Evolutionary conservation across 2,329 filamentous ascomycete genomes (phyloP).

Genomic region (Orbilia javanica): DNA sequence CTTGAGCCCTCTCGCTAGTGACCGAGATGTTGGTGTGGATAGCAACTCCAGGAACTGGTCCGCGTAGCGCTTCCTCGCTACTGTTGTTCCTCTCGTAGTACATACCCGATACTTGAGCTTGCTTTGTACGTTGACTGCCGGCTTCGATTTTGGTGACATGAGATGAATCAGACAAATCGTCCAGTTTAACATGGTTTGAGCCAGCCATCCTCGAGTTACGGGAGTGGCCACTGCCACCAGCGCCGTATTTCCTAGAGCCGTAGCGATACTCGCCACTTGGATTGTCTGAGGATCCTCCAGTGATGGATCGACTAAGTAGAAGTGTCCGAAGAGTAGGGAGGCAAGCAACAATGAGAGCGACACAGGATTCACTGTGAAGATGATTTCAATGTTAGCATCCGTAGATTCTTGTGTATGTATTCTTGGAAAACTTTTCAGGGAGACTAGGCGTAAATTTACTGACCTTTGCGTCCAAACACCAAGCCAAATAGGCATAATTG

Average conservation of each 20-base stretch:
- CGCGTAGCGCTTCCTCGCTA: conserved; percentile 52
- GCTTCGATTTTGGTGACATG: conserved; percentile 54
- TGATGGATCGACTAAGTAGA: conserved; percentile 35
- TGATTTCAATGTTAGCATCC: conserved; percentile 6
- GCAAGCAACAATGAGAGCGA: conserved; percentile 56
- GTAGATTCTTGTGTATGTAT: not conserved
- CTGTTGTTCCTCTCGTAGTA: conserved; percentile 54
- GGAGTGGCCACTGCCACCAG: conserved; percentile 38
- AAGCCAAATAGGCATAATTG: conserved; percentile 56
- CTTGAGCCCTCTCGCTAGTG: conserved; percentile 41
- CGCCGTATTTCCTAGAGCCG: conserved; percentile 46
- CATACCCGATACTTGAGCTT: conserved; percentile 43
- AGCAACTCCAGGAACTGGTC: conserved; percentile 39
- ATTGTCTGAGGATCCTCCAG: conserved; percentile 38
- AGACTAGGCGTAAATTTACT: not conserved
- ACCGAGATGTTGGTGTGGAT: conserved; percentile 56
- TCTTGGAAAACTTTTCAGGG: not conserved
- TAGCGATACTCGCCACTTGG: conserved; percentile 42
- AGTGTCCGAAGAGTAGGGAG: conserved; percentile 54
- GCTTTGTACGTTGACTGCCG: conserved; percentile 20
- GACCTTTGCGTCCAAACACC: conserved; percentile 57
- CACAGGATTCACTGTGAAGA: conserved; percentile 40
- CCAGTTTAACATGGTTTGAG: conserved; percentile 46
- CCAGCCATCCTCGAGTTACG: conserved; percentile 35
- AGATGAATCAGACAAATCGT: conserved; percentile 54